Conservation (phyloP, 208 protist genomes). For the Trypanosoma theileri region DNA sequence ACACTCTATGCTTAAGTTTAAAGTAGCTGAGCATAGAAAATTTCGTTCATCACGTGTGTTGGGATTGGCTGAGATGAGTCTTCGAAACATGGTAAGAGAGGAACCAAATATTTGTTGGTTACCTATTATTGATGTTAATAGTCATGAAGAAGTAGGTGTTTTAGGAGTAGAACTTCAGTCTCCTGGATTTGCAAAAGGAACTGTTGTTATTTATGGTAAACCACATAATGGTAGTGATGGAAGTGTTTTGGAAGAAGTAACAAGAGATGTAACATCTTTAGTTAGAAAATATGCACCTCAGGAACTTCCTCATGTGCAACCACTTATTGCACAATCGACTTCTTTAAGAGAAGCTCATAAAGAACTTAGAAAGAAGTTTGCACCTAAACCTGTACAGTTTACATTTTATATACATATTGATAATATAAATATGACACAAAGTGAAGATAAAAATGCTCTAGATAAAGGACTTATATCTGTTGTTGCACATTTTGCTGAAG, state of each 20-base stretch:
- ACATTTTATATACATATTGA: constrained; percentile 82
- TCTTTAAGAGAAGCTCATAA: constrained; percentile 62
- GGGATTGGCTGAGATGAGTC: constrained; percentile 47
- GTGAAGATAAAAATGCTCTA: constrained; percentile 30
- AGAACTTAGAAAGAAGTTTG: constrained; percentile 61
- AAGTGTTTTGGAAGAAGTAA: constrained; percentile 39
- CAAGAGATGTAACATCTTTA: constrained; percentile 69
- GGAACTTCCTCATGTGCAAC: constrained; percentile 60
- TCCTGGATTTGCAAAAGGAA: constrained; percentile 58
- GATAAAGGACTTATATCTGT: constrained; percentile 53
- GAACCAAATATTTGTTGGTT: constrained; percentile 74
- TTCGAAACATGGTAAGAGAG: constrained; percentile 53
- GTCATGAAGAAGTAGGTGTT: constrained; percentile 30
- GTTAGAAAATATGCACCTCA: constrained; percentile 62
- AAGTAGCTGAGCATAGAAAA: constrained; percentile 46
- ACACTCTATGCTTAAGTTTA: constrained; percentile 48
- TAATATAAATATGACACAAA: constrained; percentile 41
- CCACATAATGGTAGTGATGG: constrained; percentile 10
- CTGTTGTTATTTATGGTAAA: constrained; percentile 43
- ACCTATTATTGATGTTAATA: constrained; percentile 38
- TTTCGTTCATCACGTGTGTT: constrained; percentile 41
- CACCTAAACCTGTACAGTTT: constrained; percentile 34
- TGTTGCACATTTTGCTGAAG: constrained; percentile 39
- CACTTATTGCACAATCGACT: constrained; percentile 58
- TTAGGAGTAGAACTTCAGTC: constrained; percentile 75